Percentiles rank a stretch among this genome's conserved stretches.
phyloP scores from a whole-genome alignment of 129 eudicot species.

The Arctium minus region DNA sequence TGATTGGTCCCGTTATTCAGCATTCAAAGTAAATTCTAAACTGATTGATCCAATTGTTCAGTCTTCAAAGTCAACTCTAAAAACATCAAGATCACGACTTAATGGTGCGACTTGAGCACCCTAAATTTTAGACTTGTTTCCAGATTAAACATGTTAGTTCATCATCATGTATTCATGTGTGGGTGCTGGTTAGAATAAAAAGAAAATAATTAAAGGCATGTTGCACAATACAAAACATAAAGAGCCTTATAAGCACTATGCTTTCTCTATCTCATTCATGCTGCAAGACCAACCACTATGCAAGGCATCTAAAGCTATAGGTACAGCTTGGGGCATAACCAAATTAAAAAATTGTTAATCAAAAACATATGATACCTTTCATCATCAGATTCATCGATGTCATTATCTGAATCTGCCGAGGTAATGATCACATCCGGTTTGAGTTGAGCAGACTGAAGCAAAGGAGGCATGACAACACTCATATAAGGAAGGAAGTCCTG shows the following conservation, averaged over 20 bases:
- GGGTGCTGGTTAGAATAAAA: background rate
- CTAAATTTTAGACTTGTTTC: background rate
- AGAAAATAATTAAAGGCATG: background rate
- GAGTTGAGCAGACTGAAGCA: conserved; percentile 97
- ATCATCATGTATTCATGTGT: background rate
- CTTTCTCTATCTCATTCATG: background rate
- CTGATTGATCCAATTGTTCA: background rate
- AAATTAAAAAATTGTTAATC: background rate
- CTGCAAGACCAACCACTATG: background rate
- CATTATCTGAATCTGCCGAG: conserved; percentile 94
- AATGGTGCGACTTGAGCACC: background rate
- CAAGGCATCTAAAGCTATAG: background rate
- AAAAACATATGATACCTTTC: conserved; percentile 54
- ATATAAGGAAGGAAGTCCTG: conserved; percentile 98
- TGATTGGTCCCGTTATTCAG: background rate
- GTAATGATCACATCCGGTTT: conserved; percentile 98
- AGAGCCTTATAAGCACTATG: background rate
- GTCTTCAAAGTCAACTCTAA: background rate
- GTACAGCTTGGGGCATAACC: background rate
- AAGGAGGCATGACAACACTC: conserved; percentile 97
- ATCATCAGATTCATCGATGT: conserved; percentile 94
- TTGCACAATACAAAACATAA: background rate
- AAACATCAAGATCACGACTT: background rate
- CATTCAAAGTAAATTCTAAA: background rate
- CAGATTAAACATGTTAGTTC: background rate